Conservation (phyloP, 1,284 basidiomycete species). For the Boletus sp. region DNA sequence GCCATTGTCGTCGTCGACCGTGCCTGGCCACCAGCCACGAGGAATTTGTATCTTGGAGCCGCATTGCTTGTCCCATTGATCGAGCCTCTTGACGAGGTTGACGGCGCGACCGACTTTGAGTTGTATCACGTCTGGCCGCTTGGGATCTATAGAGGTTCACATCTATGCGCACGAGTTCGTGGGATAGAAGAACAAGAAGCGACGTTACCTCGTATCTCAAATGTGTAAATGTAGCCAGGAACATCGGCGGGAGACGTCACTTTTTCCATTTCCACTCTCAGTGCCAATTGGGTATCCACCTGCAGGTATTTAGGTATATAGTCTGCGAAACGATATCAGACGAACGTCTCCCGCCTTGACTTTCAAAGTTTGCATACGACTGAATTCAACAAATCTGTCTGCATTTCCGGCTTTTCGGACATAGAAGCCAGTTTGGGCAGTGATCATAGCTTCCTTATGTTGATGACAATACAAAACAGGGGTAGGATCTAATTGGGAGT, state of each 20-base stretch:
- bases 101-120: conserved; percentile 52
- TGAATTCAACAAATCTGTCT: conserved; percentile 53
- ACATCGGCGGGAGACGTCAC: conserved; percentile 54
- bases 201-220: conserved; percentile 62
- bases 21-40: conserved; percentile 50
- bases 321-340: conserved; percentile 40
- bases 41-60: conserved; percentile 47
- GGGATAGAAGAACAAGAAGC: not conserved
- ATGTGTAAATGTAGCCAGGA: conserved; percentile 73
- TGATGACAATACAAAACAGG: conserved; percentile 60
- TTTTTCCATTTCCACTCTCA: conserved; percentile 71
- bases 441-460: conserved; percentile 55
- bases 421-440: conserved; percentile 52
- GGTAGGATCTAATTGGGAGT: conserved; percentile 35
- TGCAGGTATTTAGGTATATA: conserved; percentile 68
- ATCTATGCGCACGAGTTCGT: not conserved
- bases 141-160: conserved; percentile 22
- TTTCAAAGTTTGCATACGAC: conserved; percentile 34
- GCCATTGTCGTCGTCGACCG: conserved; percentile 24
- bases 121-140: conserved; percentile 34
- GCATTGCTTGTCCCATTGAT: conserved; percentile 73
- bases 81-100: conserved; percentile 48
- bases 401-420: conserved; percentile 39
- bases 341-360: not conserved
- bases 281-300: conserved; percentile 54